Conservation (phyloP, 495 filamentous ascomycete species). For the Astrocystis sublimbata region DNA sequence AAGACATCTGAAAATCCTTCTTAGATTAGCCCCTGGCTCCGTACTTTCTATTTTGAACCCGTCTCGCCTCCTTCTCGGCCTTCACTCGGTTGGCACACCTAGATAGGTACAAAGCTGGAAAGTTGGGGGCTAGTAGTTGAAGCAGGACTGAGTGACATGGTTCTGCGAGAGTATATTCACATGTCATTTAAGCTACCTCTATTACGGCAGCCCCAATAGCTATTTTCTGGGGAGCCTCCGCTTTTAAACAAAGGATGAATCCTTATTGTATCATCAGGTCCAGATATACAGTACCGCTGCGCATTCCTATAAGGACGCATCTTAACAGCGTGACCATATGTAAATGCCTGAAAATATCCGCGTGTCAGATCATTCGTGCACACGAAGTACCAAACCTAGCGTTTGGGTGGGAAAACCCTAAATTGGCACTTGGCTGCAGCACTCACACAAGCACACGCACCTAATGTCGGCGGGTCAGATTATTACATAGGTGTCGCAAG, state of each 20-base stretch:
- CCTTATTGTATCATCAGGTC: not conserved
- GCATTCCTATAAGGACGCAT: not conserved
- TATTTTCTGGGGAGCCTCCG: not conserved
- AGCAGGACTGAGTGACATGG: not conserved
- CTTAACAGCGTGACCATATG: not conserved
- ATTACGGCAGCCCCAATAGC: not conserved
- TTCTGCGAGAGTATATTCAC: not conserved
- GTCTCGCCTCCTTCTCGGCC: slow-evolving; percentile 6
- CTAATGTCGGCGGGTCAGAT: too few species aligned
- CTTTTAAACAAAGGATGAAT: not conserved
- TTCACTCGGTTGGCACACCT: slow-evolving; percentile 3
- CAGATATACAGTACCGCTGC: not conserved
- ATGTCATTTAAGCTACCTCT: slow-evolving; percentile 2
- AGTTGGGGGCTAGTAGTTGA: not conserved
- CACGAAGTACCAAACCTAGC: not conserved
- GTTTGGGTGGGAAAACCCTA: not conserved
- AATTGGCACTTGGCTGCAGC: not conserved
- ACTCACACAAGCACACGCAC: not conserved
- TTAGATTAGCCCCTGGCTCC: not conserved
- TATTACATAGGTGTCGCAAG: not conserved
- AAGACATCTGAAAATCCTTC: not conserved
- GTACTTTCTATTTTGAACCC: not conserved
- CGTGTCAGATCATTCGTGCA: not conserved
- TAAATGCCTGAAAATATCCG: not conserved
- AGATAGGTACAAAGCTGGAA: slow-evolving; percentile 9